Base-by-base conservation (phyloP, 805 yeast species). In the Alloascoidea hylecoeti region DNA sequence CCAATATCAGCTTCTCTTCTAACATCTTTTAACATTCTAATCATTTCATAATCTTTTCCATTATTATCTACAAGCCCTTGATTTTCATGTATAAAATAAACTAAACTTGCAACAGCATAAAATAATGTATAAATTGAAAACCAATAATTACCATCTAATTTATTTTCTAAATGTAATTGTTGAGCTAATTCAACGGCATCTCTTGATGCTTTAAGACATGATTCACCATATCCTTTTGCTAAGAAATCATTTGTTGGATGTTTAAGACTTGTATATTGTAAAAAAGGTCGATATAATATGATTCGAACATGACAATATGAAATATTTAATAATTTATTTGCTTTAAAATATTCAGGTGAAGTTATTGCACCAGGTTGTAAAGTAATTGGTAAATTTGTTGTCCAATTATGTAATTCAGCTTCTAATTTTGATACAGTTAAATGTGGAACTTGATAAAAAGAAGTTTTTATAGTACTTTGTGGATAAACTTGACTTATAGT, bases 71-170 rank as follows among this genome's bases (percentile, higher is more conserved):
- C 37, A 39, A 30, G 35, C 23, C n/a, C 38, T 41, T 54, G 50
- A 40, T 56, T 60, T 40, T 66, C 72, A 54, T 82, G 89, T 40
- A 72, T 78, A 52, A 84, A 84, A 49, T 78, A 83, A n/a, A 83
- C 80, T 47, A 85, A 63, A 50, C 94, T 81, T 1, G 95, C 94
- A 42, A 85, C 85, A 2, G 94, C 77, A 57, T 83, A 84, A 53
- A 85, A 86, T 3, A 86, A 78, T 0, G 95, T 84, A 54, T 86
- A 86, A 50, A 82, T 80, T 4, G 92, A 76, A 51, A 84, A 86
- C 95, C 95, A 84, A 51, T 86, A 86, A 2, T 89, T 80, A 1
- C 95, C 95, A 45, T 77, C 72, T 30, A 86, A 60, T 55, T 83
- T 64, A 41, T 77, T 67, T 44, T 75, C 72, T 44, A 71, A 68